Evolutionary conservation across 2,329 filamentous ascomycete genomes (phyloP), one percentile per base, ranked within the genome.

Genomic region (Xylaria digitata): DNA sequence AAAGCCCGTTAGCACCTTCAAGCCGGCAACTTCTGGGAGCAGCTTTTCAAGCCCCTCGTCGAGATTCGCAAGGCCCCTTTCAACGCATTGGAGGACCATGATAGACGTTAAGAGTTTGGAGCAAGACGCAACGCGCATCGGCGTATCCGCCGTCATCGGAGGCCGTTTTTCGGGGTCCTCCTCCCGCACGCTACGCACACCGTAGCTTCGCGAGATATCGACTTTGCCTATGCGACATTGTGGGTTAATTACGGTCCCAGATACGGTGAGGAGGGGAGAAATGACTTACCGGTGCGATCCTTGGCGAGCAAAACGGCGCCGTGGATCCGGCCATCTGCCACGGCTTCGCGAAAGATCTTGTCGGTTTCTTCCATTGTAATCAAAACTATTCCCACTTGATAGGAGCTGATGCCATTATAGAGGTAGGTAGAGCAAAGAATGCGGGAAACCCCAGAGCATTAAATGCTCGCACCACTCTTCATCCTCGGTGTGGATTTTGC

Each of bases 311-410:
- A 46, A 13, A 67, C 69, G 15, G 66, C 69, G 2, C 66, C 69
- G 42, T 69, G 66, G 34, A 70, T 70, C 15, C 63, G 60, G 56
- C 69, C 69, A 32, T 71, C 69, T n/a, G 54, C 58, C 6, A 69
- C 61, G 19, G 66, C 69, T 52, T 69, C 52, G 3, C 46, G 50
- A 48, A 69, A 69, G 6, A 21, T 40, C 37, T 63, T 63, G 48
- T 70, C 66, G 21, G 69, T 42, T n/a, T 63, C 54, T 13, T 70
- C 63, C 69, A 70, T 70, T 52, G n/a, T 42, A n/a, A 1, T 15
- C 23, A 32, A 30, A 15, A 2, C 17, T 42, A 13, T 30, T 23
- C 21, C 42, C n/a, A 19, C 23, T 46, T 5, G 3, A n/a, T 13
- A 48, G 11, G 17, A 40, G 46, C 9, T 13, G 30, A n/a, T n/a